A percentile compares a stretch with the other conserved stretches of the same genome.
Evolutionary conservation across 495 filamentous ascomycete species (phyloP).

Genomic region (Penicillium daleae): DNA sequence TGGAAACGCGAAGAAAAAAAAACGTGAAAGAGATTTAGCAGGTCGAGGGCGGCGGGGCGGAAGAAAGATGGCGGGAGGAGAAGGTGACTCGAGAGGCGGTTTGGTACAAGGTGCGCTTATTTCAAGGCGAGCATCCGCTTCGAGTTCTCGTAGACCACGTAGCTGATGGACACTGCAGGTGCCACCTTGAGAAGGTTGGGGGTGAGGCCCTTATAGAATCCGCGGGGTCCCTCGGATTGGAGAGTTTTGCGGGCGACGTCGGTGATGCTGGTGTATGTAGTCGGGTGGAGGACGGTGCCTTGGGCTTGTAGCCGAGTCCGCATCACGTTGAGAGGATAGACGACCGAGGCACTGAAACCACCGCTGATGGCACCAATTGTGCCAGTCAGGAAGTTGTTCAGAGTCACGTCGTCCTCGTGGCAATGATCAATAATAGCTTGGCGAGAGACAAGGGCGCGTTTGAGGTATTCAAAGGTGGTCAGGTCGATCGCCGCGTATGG

Average conservation of each 20-base stretch:
- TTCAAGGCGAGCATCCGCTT: slow-evolving; percentile 76
- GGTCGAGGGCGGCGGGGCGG: neutral
- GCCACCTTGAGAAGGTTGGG: slow-evolving; percentile 97
- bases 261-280: slow-evolving; percentile 84
- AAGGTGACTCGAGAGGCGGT: neutral
- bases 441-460: slow-evolving; percentile 67
- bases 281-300: slow-evolving; percentile 87
- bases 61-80: neutral
- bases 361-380: slow-evolving; percentile 87
- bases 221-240: slow-evolving; percentile 78
- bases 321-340: slow-evolving; percentile 95
- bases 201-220: slow-evolving; percentile 92
- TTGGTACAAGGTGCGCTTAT: slow-evolving; percentile 39
- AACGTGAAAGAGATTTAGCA: neutral
- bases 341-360: slow-evolving; percentile 88
- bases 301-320: slow-evolving; percentile 93
- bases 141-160: slow-evolving; percentile 95
- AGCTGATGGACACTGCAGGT: slow-evolving; percentile 94
- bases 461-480: slow-evolving; percentile 91
- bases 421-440: slow-evolving; percentile 71
- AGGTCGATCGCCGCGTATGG: slow-evolving; percentile 97
- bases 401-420: slow-evolving; percentile 79
- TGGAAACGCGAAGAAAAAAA: slow-evolving; percentile 18
- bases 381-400: slow-evolving; percentile 77
- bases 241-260: slow-evolving; percentile 86